These are phyloP conservation scores for Mariannaea elegans DNA, from an alignment of 2,329 filamentous ascomycete species.

Conservation along the genomic window DNA sequence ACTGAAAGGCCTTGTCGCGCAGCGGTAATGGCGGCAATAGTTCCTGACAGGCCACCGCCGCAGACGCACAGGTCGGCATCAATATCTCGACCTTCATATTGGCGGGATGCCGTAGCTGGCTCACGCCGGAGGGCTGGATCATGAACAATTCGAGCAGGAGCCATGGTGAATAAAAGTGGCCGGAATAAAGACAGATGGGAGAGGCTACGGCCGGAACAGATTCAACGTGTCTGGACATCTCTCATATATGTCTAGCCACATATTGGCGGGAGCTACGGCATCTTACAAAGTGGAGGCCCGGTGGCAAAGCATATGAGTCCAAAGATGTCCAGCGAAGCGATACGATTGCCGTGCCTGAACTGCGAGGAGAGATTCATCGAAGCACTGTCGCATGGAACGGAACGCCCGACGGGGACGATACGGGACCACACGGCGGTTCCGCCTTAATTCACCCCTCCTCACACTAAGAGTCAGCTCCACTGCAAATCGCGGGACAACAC, in stretches of 20 bases:
- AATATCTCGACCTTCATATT: conserved; percentile 23
- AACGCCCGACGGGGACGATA: conserved; percentile 4
- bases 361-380: neutral
- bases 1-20: conserved; percentile 34
- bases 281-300: neutral
- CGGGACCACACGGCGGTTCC: conserved; percentile 7
- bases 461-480: neutral
- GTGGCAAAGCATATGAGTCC: neutral
- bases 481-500: neutral
- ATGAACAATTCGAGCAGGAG: conserved; percentile 31
- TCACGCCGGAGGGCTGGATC: conserved; percentile 30
- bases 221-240: neutral
- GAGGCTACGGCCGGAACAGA: neutral
- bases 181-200: neutral
- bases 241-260: conserved; percentile 1
- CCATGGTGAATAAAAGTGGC: conserved; percentile 22
- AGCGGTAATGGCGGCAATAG: conserved; percentile 35
- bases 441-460: neutral
- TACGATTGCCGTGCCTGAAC: neutral
- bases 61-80: conserved; percentile 43
- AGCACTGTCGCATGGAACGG: neutral
- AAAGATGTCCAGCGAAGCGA: neutral
- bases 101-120: conserved; percentile 26
- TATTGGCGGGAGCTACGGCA: neutral
- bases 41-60: conserved; percentile 35